Base-by-base conservation (phyloP, 495 filamentous ascomycete species). In the Aspergillus funiculosus region DNA sequence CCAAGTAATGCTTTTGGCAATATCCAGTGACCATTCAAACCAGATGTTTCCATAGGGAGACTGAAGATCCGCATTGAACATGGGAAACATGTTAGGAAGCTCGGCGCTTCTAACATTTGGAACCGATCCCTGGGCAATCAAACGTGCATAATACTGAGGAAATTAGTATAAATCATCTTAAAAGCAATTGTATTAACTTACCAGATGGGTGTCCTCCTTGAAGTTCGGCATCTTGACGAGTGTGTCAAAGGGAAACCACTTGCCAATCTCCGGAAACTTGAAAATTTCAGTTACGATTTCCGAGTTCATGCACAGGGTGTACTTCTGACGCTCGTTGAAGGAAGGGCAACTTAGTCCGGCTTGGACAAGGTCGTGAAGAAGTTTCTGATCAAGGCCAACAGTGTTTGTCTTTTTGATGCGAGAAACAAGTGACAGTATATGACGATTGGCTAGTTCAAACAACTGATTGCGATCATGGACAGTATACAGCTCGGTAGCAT, bases 291-390 rank as follows among this genome's bases (percentile, higher is more conserved):
- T 31, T 3, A 41, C n/a, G 0, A 64, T 53, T 4, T 55, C 32
- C 0, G 58, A 57, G 14, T 51, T 41, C 17, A 56, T 21, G 8
- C 59, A 61, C 4, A 69, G 41, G 5, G 48, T 51, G 15, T 50
- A 68, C 41, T 69, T 71, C 65, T 82, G 79, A 4, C 69, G 54
- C 2, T 82, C 77, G 11, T 75, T 78, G 60, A 88, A 87, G 0
- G 75, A 81, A 5, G 77, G 75, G 49, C 82, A 87, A 0, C 64
- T 64, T 47, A 87, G 63, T 13, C 73, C 78, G 1, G 80, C 75
- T 1, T 64, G 63, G 20, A 78, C 62, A n/a, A 84, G 58, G 30
- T 85, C 77, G 29, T 68, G 61, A 9, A 85, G 58, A 1, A 89
- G 67, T 31, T 69, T 63, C 4, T 58, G 46, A 18, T 75, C 81